Conservation (phyloP, 768 basidiomycete genomes). For the Tephrocybe sp. region DNA sequence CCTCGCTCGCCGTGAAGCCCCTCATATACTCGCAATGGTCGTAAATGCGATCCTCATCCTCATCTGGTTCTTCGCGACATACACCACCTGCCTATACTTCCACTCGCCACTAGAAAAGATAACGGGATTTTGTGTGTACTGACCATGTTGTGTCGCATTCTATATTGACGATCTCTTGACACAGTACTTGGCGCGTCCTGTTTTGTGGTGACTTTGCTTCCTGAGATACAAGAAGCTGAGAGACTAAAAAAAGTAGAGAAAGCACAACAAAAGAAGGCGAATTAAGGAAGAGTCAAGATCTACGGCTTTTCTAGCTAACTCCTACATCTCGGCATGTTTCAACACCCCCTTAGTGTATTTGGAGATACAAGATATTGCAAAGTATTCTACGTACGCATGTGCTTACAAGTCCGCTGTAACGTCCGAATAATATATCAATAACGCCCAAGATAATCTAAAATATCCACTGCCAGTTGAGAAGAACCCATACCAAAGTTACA, state of each 20-base stretch:
- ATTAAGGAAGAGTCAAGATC: background rate
- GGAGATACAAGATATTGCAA: background rate
- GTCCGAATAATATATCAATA: conserved; percentile 1
- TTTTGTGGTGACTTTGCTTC: conserved; percentile 18
- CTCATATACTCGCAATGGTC: conserved; percentile 49
- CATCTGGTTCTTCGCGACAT: conserved; percentile 73
- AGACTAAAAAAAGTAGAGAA: conserved; percentile 7
- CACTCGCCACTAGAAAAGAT: conserved; percentile 88
- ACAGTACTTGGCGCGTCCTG: conserved; percentile 21
- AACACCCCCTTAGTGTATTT: too few species aligned
- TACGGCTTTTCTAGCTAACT: background rate
- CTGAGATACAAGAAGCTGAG: conserved; percentile 7
- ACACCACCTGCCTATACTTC: conserved; percentile 88
- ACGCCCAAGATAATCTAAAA: conserved; percentile 12
- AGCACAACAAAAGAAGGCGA: background rate
- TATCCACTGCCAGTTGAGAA: conserved; percentile 38
- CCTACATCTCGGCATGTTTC: background rate
- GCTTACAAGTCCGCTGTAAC: conserved; percentile 4
- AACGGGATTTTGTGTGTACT: conserved; percentile 78
- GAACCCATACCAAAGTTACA: conserved; percentile 32
- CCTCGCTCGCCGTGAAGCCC: conserved; percentile 34
- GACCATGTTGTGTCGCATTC: background rate
- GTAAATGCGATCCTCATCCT: conserved; percentile 48
- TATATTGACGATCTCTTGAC: background rate
- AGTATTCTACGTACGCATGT: conserved; percentile 4